Percentiles rank a stretch among this genome's conserved stretches.
Conservation (phyloP, 768 basidiomycete species). For the Lactarius tabidus region DNA sequence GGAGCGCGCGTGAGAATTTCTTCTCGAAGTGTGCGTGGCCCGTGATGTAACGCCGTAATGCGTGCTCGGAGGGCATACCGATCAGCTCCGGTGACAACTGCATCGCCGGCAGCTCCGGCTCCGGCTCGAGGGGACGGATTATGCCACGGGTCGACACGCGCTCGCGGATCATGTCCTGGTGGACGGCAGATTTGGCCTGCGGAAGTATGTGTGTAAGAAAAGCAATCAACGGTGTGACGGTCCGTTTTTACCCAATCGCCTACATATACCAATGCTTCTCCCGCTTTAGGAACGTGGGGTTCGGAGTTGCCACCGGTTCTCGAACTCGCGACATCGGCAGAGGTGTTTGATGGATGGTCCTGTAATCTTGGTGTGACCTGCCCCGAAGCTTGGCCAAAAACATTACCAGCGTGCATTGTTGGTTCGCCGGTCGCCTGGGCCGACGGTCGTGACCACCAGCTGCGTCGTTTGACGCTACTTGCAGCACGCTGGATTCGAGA, state of each 20-base stretch:
- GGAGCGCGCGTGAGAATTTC: constrained; percentile 57
- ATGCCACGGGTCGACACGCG: constrained; percentile 78
- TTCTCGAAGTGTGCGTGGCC: constrained; percentile 56
- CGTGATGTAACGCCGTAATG: constrained; percentile 71
- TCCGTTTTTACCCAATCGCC: constrained; percentile 38
- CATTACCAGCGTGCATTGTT: background rate
- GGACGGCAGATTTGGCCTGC: constrained; percentile 35
- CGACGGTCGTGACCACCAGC: constrained; percentile 1
- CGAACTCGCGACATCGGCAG: constrained; percentile 27
- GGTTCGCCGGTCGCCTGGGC: background rate
- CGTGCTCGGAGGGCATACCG: constrained; percentile 70
- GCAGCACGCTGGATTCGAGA: constrained; percentile 10
- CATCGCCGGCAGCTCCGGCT: constrained; percentile 61
- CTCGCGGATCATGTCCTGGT: constrained; percentile 80
- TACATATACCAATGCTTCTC: constrained; percentile 56
- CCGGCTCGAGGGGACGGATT: constrained; percentile 72
- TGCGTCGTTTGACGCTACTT: constrained; percentile 1
- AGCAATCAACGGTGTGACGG: background rate
- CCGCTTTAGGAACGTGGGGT: constrained; percentile 40
- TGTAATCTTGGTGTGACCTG: constrained; percentile 4
- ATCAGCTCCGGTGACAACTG: constrained; percentile 60
- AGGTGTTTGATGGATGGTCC: constrained; percentile 12
- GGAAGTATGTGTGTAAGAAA: background rate
- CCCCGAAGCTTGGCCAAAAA: background rate
- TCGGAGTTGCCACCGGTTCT: constrained; percentile 20